phyloP scores from a whole-genome alignment of 345 rosid genomes.

The Melastoma malabathricum region DNA sequence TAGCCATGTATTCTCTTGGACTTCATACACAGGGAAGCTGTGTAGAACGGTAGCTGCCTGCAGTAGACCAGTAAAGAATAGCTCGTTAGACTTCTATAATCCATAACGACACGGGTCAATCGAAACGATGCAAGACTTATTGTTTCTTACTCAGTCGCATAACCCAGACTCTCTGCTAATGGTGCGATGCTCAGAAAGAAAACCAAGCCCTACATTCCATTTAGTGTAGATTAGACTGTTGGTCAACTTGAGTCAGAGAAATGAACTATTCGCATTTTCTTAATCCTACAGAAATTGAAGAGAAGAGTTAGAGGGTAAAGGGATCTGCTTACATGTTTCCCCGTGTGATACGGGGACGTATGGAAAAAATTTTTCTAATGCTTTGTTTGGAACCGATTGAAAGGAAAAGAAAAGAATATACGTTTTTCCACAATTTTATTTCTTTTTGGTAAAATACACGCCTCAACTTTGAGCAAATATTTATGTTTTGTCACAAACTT shows the following conservation, averaged over 20 bases:
- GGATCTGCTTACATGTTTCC: constrained; percentile 18
- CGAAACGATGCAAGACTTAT: not conserved
- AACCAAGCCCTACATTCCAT: constrained; percentile 25
- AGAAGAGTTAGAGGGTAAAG: not conserved
- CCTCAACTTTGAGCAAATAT: too few relatives aligned
- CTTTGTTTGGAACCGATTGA: too few relatives aligned
- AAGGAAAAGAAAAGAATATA: too few relatives aligned
- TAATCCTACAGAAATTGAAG: not conserved
- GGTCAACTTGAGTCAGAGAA: too few relatives aligned
- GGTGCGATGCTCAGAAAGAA: constrained; percentile 37
- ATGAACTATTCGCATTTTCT: too few relatives aligned
- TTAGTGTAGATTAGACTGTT: not conserved
- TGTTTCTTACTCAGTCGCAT: constrained; percentile 30
- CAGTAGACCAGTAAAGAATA: constrained; percentile 8
- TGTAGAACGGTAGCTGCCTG: constrained; percentile 40
- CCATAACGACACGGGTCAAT: too few relatives aligned
- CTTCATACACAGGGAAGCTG: constrained; percentile 4
- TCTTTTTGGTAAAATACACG: too few relatives aligned
- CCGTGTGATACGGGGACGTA: too few relatives aligned
- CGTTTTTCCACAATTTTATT: too few relatives aligned
- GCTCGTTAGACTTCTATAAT: constrained; percentile 1
- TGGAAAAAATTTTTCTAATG: too few relatives aligned
- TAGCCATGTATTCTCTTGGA: too few relatives aligned
- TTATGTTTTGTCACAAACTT: too few relatives aligned
- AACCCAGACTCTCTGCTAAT: constrained; percentile 42